These are phyloP conservation scores for Pestalotiopsis fici DNA, from an alignment of 2,329 filamentous ascomycete species.

Conservation along the genomic window DNA sequence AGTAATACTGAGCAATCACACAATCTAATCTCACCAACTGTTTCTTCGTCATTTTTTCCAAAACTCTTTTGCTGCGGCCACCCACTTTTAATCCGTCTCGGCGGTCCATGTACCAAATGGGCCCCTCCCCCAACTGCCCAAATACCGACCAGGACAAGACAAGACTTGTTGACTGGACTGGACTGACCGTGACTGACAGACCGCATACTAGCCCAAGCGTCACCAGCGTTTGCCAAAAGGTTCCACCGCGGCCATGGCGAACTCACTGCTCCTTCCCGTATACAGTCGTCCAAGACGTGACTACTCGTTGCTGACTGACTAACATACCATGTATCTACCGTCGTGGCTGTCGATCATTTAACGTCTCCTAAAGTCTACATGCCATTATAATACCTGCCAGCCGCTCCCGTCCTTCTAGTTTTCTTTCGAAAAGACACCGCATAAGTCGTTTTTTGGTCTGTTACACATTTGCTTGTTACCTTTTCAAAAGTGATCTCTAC, in stretches of 20 bases:
- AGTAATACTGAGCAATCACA: conserved; percentile 4
- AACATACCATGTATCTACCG: neutral
- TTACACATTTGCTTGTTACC: neutral
- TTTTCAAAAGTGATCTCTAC: neutral
- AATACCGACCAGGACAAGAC: too few species aligned
- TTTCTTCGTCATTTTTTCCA: conserved; percentile 8
- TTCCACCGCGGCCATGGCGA: neutral
- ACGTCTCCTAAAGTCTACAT: neutral
- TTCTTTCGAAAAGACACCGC: neutral
- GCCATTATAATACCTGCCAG: neutral
- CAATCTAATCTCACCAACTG: neutral
- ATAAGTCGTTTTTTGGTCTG: neutral
- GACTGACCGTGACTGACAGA: neutral
- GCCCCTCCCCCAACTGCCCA: too few species aligned
- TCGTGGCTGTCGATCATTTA: neutral
- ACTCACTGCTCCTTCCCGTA: neutral
- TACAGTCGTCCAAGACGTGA: neutral
- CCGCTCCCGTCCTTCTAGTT: neutral
- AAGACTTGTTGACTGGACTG: neutral
- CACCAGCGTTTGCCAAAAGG: neutral
- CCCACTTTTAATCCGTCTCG: conserved; percentile 2
- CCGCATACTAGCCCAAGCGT: neutral
- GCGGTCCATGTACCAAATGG: neutral
- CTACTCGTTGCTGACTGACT: neutral
- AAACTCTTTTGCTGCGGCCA: conserved; percentile 10